Evolutionary conservation across 495 filamentous ascomycete species (phyloP).

Genomic region (Hyaloscypha finlandica): DNA sequence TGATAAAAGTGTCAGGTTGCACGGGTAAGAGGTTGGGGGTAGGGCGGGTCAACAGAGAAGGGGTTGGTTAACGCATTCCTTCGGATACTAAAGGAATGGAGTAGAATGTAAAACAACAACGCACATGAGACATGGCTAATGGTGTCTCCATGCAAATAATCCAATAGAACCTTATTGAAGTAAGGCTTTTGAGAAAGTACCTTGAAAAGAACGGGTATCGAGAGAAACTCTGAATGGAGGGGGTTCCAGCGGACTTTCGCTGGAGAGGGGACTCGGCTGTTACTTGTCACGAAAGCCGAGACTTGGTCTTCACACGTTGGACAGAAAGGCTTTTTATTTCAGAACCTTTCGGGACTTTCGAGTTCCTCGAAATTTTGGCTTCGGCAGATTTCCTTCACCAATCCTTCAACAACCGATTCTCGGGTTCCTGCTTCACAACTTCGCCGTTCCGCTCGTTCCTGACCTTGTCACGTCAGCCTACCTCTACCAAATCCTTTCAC

Average conservation of each 20-base stretch:
- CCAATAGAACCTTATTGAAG: background rate
- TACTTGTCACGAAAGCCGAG: too few relatives aligned
- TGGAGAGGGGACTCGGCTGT: too few relatives aligned
- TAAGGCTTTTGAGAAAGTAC: too few relatives aligned
- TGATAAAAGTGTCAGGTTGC: background rate
- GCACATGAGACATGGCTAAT: background rate
- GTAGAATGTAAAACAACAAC: background rate
- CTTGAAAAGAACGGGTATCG: background rate
- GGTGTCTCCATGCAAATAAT: background rate
- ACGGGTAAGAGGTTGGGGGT: background rate
- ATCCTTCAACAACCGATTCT: background rate
- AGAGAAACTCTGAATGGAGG: too few relatives aligned
- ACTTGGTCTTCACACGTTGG: too few relatives aligned
- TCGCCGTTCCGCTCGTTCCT: background rate
- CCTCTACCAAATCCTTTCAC: background rate
- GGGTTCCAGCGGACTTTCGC: too few relatives aligned
- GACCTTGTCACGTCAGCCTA: background rate
- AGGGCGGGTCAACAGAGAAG: background rate
- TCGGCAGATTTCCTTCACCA: background rate
- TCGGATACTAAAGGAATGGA: background rate
- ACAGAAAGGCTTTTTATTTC: too few relatives aligned
- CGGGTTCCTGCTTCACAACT: background rate
- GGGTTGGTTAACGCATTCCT: conserved; percentile 3
- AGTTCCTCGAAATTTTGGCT: background rate
- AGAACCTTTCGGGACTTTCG: too few relatives aligned